Percentiles rank a stretch among this genome's conserved stretches.
Conservation (phyloP, 371 early-diverging fungal genomes). For the Mucor velutinosus region DNA sequence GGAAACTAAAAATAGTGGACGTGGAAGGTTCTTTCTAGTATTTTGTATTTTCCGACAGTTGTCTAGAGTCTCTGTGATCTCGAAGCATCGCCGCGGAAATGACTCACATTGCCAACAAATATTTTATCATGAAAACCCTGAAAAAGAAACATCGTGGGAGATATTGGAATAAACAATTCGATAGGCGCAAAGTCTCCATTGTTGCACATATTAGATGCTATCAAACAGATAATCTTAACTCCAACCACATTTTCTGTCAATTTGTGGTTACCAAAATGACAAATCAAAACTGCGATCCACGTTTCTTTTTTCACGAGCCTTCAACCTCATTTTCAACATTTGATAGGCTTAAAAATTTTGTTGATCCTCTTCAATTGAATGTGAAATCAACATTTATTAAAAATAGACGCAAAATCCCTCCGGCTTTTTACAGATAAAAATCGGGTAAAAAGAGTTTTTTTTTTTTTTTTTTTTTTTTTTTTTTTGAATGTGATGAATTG, state of each 20-base stretch:
- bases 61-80: not conserved
- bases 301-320: not conserved
- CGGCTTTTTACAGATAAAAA: constrained; percentile 4
- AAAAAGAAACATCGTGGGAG: not conserved
- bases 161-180: not conserved
- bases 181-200: not conserved
- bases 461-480: too few relatives aligned
- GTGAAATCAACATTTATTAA: constrained; percentile 2
- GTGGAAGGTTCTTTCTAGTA: too few relatives aligned
- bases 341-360: not conserved
- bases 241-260: constrained; percentile 3
- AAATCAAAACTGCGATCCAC: not conserved
- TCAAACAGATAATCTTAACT: not conserved
- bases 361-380: not conserved
- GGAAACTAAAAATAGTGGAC: too few relatives aligned
- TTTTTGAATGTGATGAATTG: not conserved
- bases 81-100: not conserved
- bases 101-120: not conserved
- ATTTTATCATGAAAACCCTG: not conserved
- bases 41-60: not conserved
- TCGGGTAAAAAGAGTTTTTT: constrained; percentile 6
- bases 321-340: not conserved
- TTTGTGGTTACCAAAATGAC: not conserved
- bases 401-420: not conserved
- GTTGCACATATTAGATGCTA: not conserved